Base-by-base conservation (phyloP, 176 grass and related monocot genomes). In the Cenchrus fungigraminus region DNA sequence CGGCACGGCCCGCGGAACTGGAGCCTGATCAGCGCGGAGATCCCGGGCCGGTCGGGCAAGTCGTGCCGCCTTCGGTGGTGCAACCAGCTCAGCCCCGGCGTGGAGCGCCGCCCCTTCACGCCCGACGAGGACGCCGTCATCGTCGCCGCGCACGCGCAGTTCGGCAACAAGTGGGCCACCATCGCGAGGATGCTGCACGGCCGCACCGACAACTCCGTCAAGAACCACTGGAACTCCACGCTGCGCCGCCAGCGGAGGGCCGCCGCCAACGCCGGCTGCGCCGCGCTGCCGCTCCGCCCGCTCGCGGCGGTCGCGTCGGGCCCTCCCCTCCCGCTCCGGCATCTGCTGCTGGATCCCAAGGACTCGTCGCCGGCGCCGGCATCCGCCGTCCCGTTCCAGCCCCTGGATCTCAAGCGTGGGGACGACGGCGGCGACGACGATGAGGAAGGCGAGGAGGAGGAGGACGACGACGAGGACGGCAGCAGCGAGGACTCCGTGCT, bases 211-310 rank as follows among this genome's bases (percentile, higher is more conserved):
- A 98, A 98, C 87, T 87, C 95, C 56, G 90, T 98, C 89, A 98
- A 98, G 89, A 98, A 98, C 77, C 95, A 95, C 89, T 98, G 95
- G 93, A 98, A 98, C 79, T 98, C 93, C 68, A 91, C 95, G 40
- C 95, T 98, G 12, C 88, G 91, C 0, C 78, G 89, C 4, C 73
- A 80, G n/a, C 87, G 89, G 50, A 79, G 89, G 17, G 86, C 79
- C 0, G 75, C 83, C 0, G 70, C 66, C 12, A 29, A 47, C n/a
- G n/a, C 2, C 74, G 54, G 37, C 2, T 40, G 2, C 25, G 47
- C 55, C 75, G 12, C 55, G 6, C 34, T 59, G 14, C 51, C 31
- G 54, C 19, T 60, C 6, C 56, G 19, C 5, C 52, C 52, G 50
- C 72, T 75, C 6, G 29, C 62, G 0, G 74, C 34, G 12, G 74